Evolutionary conservation across 805 yeast genomes (phyloP), one percentile per base, ranked within the genome.

Genomic region (Candida palmyrensis): DNA sequence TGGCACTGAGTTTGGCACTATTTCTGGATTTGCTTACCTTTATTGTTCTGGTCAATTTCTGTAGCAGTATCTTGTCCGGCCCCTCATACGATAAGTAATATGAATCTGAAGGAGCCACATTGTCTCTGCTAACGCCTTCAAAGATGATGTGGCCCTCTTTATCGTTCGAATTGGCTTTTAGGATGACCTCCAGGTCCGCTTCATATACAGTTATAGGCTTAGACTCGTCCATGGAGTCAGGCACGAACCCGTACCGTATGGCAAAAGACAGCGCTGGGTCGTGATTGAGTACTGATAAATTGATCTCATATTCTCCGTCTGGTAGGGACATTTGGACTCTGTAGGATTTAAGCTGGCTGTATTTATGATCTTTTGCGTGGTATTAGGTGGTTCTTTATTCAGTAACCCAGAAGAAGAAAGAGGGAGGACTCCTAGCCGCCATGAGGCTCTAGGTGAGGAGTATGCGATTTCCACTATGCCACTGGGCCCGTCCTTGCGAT

Each of bases 271-370:
- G 13, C 11, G 22, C 19, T 4, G 33, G 27, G 11, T 27, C 22
- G 10, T 36, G 42, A 19, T 37, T 34, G 12, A 57, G 43, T n/a
- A 40, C 49, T 31, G 57, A 47, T 28, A 63, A 42, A 36, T 65
- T 71, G 24, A 66, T 54, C 18, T 61, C 69, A 44, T 66, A 66
- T 40, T 66, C 72, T 12, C 72, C 72, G 45, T 66, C 69, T 12
- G 62, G 51, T 24, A 59, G 39, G n/a, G 48, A 43, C 64, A 58
- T 58, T n/a, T n/a, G n/a, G n/a, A n/a, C n/a, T n/a, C n/a, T n/a
- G n/a, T n/a, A n/a, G n/a, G n/a, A n/a, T n/a, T n/a, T n/a, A n/a
- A n/a, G n/a, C n/a, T n/a, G n/a, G n/a, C n/a, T n/a, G n/a, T n/a
- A n/a, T n/a, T n/a, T n/a, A n/a, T n/a, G n/a, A n/a, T n/a, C n/a